A percentile compares a stretch with the other conserved stretches of the same genome.
phyloP scores from a whole-genome alignment of 495 filamentous ascomycete species.

The Penicillium arizonense region DNA sequence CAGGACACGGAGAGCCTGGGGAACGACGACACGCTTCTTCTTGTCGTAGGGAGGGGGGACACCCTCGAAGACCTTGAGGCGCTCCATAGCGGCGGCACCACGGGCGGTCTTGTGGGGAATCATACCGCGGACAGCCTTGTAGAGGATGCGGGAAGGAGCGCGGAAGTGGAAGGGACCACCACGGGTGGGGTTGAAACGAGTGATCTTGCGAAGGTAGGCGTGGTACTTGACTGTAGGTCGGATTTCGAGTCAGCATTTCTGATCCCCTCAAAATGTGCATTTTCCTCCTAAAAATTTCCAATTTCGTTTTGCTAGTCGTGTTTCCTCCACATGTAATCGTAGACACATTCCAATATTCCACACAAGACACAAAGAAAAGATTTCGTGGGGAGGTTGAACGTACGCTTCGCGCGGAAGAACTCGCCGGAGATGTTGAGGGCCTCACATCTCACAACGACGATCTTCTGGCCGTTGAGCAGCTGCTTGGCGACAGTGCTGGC shows the following conservation, averaged over 20 bases:
- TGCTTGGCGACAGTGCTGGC: slow-evolving; percentile 99
- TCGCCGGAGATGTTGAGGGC: slow-evolving; percentile 99
- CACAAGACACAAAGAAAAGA: slow-evolving; percentile 11
- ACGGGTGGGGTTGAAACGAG: slow-evolving; percentile 97
- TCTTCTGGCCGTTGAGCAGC: slow-evolving; percentile 98
- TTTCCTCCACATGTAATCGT: slow-evolving; percentile 3
- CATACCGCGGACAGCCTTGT: slow-evolving; percentile 99
- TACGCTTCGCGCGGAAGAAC: slow-evolving; percentile 99
- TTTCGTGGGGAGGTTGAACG: slow-evolving; percentile 47
- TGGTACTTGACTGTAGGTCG: slow-evolving; percentile 91
- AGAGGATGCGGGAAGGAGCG: slow-evolving; percentile 97
- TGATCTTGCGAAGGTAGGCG: slow-evolving; percentile 99
- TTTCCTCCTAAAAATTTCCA: slow-evolving; percentile 5
- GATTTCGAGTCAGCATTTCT: slow-evolving; percentile 33
- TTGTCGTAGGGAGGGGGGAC: slow-evolving; percentile 98
- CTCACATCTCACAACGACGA: slow-evolving; percentile 98
- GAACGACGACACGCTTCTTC: slow-evolving; percentile 99
- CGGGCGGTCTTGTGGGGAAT: slow-evolving; percentile 99
- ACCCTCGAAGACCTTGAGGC: slow-evolving; percentile 99
- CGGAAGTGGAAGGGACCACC: slow-evolving; percentile 99
- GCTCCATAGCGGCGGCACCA: slow-evolving; percentile 92
- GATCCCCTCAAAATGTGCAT: slow-evolving; percentile 4
- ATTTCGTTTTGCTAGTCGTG: not conserved
- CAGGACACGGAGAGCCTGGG: slow-evolving; percentile 93
- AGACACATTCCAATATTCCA: slow-evolving; percentile 3